Conservation (phyloP, 164 flowering plant genomes). For the Saururus chinensis region DNA sequence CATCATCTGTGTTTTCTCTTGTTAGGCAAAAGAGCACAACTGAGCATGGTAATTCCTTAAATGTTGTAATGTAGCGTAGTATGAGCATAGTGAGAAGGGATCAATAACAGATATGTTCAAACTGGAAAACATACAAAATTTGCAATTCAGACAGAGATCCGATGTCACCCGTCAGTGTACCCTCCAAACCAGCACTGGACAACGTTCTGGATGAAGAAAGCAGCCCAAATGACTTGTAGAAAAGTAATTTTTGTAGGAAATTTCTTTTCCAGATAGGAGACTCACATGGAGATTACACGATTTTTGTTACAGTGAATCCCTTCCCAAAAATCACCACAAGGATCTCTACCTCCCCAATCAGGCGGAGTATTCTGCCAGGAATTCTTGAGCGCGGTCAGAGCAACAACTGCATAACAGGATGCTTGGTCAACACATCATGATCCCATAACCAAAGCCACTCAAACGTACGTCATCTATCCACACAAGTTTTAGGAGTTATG, state of each 20-base stretch:
- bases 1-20: not conserved
- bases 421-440: not conserved
- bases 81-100: not conserved
- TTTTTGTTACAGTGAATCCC: not conserved
- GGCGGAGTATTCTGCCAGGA: not conserved
- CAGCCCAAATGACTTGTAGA: not conserved
- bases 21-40: not conserved
- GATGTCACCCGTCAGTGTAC: not conserved
- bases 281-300: not conserved
- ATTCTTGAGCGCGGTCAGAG: not conserved
- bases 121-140: not conserved
- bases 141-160: not conserved
- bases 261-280: not conserved
- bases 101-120: not conserved
- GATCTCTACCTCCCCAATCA: not conserved
- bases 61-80: too few species aligned
- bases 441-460: not conserved
- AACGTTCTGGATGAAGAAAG: not conserved
- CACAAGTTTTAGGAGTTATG: not conserved
- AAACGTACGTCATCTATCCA: not conserved
- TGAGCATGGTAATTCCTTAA: too few species aligned
- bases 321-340: not conserved
- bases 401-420: not conserved
- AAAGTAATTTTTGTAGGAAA: not conserved
- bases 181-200: not conserved